A percentile compares a stretch with the other conserved stretches of the same genome.
phyloP scores from a whole-genome alignment of 768 basidiomycete genomes.

The Lactarius quietus region DNA sequence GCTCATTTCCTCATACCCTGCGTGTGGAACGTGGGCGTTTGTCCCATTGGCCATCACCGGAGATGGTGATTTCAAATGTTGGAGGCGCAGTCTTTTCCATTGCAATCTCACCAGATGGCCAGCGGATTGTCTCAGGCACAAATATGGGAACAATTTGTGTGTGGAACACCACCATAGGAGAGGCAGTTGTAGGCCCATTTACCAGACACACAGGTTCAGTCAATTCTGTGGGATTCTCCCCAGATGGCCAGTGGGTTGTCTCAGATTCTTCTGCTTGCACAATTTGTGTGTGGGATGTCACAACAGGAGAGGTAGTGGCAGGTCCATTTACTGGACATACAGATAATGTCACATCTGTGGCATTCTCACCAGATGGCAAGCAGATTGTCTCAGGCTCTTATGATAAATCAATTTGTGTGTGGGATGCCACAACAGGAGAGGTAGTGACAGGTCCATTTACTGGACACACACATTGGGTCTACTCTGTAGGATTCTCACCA shows the following conservation, averaged over 20 bases:
- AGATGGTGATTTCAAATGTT: neutral
- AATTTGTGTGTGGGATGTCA: neutral
- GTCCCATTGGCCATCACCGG: neutral
- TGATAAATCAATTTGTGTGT: neutral
- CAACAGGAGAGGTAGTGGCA: neutral
- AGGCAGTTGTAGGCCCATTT: neutral
- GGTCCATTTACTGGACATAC: neutral
- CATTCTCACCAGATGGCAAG: neutral
- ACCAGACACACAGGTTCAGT: neutral
- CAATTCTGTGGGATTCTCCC: neutral
- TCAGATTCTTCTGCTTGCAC: neutral
- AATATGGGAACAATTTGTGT: neutral
- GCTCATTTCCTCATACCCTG: neutral
- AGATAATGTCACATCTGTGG: neutral
- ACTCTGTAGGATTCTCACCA: neutral
- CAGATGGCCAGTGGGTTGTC: neutral
- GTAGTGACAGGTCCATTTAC: too few relatives aligned
- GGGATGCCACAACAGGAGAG: neutral
- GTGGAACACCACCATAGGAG: neutral
- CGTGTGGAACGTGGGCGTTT: neutral
- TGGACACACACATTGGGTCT: too few relatives aligned
- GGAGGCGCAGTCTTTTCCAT: neutral
- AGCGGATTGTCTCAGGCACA: neutral
- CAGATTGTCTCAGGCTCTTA: neutral
- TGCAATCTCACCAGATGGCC: neutral